phyloP scores from a whole-genome alignment of 2,329 filamentous ascomycete genomes.

The Aspergillus fructus region DNA sequence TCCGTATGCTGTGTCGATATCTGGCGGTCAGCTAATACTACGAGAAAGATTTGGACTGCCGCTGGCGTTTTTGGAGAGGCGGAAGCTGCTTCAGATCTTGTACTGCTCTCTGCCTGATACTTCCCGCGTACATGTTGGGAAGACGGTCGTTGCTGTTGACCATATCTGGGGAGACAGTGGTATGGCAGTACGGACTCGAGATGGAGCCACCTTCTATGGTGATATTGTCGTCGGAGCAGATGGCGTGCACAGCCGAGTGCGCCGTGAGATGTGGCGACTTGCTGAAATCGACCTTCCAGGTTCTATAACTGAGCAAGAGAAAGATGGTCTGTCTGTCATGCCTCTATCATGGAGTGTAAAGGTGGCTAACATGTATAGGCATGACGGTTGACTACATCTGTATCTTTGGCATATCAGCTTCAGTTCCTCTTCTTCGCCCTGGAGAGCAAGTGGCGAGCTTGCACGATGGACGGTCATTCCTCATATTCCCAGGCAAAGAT shows the following conservation, averaged over 20 bases:
- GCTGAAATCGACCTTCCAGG: background rate
- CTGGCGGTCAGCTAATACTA: too few relatives aligned
- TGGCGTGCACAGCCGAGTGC: constrained; percentile 42
- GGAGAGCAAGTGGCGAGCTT: constrained; percentile 16
- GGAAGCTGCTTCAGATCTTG: constrained; percentile 20
- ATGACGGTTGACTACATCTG: constrained; percentile 25
- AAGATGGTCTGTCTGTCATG: background rate
- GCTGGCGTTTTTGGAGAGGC: constrained; percentile 14
- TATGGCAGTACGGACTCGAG: constrained; percentile 26
- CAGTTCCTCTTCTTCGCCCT: constrained; percentile 4
- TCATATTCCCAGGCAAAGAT: constrained; percentile 18
- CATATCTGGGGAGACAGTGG: constrained; percentile 20
- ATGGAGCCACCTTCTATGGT: constrained; percentile 35
- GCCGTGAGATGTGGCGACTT: constrained; percentile 30
- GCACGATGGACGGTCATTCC: constrained; percentile 13
- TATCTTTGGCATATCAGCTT: constrained; percentile 27
- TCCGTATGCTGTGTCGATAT: too few relatives aligned
- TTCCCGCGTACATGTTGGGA: constrained; percentile 26
- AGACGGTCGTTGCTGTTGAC: constrained; percentile 28
- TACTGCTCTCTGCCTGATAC: constrained; percentile 27
- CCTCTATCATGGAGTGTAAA: background rate
- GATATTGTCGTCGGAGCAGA: constrained; percentile 45
- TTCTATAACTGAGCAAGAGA: background rate
- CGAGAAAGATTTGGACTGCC: constrained; percentile 11
- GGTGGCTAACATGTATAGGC: background rate